phyloP scores from a whole-genome alignment of 2,329 filamentous ascomycete genomes.

The Cladosporium halotolerans region DNA sequence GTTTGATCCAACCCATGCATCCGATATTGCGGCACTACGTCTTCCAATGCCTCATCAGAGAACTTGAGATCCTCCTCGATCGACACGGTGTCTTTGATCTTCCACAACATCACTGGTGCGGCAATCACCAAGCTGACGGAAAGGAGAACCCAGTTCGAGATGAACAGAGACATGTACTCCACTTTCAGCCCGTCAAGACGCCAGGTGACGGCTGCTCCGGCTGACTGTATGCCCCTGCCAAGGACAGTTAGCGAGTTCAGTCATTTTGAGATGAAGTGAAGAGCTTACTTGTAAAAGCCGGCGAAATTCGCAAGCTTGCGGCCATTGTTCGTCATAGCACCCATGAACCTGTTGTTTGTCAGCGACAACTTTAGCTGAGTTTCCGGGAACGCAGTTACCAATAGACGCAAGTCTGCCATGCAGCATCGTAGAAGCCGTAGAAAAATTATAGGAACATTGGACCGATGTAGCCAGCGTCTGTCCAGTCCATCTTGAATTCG shows the following conservation, averaged over 20 bases:
- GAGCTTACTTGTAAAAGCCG: constrained; percentile 75
- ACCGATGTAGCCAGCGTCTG: constrained; percentile 59
- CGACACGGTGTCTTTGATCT: constrained; percentile 71
- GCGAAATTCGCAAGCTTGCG: constrained; percentile 88
- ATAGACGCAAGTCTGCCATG: constrained; percentile 10
- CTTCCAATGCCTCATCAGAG: constrained; percentile 72
- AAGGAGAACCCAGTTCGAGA: constrained; percentile 68
- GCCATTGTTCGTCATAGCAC: constrained; percentile 83
- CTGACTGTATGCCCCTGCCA: constrained; percentile 64
- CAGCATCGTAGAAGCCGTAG: constrained; percentile 67
- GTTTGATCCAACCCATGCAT: neutral
- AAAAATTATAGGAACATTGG: constrained; percentile 88
- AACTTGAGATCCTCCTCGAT: constrained; percentile 78
- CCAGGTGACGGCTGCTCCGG: constrained; percentile 71
- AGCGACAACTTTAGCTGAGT: neutral
- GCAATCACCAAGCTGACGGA: constrained; percentile 67
- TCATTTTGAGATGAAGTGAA: neutral
- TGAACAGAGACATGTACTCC: constrained; percentile 67
- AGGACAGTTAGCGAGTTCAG: neutral
- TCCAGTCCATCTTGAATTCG: constrained; percentile 55
- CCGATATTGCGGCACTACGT: constrained; percentile 44
- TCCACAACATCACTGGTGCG: constrained; percentile 68
- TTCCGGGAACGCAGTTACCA: neutral
- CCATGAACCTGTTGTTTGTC: constrained; percentile 62
- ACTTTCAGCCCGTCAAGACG: constrained; percentile 56